Base-by-base conservation (phyloP, 192 early-diverging fungal species). In the Lunasporangiospora selenospora region DNA sequence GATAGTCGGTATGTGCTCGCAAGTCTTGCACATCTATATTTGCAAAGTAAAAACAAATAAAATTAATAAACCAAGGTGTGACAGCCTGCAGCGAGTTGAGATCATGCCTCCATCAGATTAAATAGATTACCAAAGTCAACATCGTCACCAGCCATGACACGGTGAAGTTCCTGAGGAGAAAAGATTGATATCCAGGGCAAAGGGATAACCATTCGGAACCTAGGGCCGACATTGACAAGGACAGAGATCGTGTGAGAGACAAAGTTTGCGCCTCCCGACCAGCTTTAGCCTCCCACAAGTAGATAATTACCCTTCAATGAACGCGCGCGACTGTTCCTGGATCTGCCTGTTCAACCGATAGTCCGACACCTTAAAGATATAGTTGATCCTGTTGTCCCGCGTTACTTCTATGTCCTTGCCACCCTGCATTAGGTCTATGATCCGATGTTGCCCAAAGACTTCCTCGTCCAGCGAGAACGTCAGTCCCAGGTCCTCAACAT, bases 151-250 rank as follows among this genome's bases (percentile, higher is more conserved):
- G 86, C 85, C 32, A 88, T 80, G 18, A 87, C 80, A 10, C 83
- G 75, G 51, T 93, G 94, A 24, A 98, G 65, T 77, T 98, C 96
- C 30, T 87, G 81, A 34, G 89, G 88, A 24, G 92, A 93, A 79
- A 98, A 98, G 45, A 98, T 84, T 6, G 82, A 79, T 23, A 98
- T 76, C 94, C 94, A 96, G 21, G 78, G 70, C 15, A 88, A 82
- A 3, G 87, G 82, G 33, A 98, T 89, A 40, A 98, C 78, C 0
- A 80, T 78, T 36, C 81, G 67, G 69, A 82, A 81, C 15, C 77
- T 77, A 51, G 31, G 3, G 3, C 33, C 21, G 37, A 13, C 31
- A 23, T 39, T 31, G 0, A 37, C 13, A 38, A 37, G 21, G 6
- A 29, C 23, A 42, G 21, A 18, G 42, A 42, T 13, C 24, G 40